Evolutionary conservation across 345 rosid genomes (phyloP).

Genomic region (Jatropha curcas): DNA sequence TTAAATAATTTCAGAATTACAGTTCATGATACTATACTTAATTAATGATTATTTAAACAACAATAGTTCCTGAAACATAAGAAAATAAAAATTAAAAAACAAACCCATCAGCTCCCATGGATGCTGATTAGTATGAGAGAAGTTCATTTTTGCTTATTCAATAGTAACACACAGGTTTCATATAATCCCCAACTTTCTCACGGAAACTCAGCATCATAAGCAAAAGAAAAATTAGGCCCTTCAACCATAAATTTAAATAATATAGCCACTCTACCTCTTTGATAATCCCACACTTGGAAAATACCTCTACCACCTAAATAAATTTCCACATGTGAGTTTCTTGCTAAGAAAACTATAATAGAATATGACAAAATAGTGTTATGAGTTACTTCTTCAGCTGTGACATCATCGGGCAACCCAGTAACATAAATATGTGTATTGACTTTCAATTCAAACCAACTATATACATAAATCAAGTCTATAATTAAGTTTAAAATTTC

Average conservation of each 20-base stretch:
- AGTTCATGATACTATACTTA: neutral
- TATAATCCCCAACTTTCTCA: neutral
- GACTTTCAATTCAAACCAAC: conserved; percentile 97
- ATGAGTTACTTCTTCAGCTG: conserved; percentile 75
- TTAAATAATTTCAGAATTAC: neutral
- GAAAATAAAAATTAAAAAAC: no score
- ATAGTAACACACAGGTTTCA: neutral
- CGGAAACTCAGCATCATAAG: neutral
- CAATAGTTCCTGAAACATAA: neutral
- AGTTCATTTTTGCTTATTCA: neutral
- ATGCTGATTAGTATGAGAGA: neutral
- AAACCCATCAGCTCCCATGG: neutral
- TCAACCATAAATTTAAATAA: neutral
- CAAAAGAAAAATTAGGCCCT: neutral
- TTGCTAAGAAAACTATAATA: conserved; percentile 13
- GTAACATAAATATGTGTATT: conserved; percentile 91
- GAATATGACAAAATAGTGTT: conserved; percentile 13
- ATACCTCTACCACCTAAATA: conserved; percentile 78
- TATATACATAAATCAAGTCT: no score
- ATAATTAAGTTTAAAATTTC: no score
- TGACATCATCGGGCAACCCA: conserved; percentile 93
- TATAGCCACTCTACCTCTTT: conserved; percentile 65
- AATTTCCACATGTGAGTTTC: conserved; percentile 29
- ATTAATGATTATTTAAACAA: neutral
- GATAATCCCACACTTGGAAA: conserved; percentile 95